Evolutionary conservation across 192 early-diverging fungal species (phyloP).

Genomic region (Coemansia sp.): DNA sequence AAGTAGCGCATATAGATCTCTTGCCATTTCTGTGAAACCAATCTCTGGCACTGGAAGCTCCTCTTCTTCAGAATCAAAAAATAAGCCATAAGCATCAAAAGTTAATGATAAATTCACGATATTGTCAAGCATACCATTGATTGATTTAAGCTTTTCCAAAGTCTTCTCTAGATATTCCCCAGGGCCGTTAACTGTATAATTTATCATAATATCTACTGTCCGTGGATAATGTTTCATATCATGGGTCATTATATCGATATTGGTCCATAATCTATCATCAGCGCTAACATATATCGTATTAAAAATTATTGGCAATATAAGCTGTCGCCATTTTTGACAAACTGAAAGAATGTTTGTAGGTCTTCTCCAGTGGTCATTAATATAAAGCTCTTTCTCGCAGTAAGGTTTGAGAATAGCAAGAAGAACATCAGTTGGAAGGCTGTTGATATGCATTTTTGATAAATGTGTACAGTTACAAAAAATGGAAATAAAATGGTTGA

Average conservation of each 20-base stretch:
- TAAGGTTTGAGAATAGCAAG: neutral
- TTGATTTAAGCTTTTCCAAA: no score
- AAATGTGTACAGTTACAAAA: neutral
- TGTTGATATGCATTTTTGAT: slow-evolving; percentile 6
- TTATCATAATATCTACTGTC: neutral
- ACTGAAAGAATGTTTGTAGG: neutral
- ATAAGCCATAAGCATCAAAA: no score
- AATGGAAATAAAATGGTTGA: no score
- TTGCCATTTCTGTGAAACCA: no score
- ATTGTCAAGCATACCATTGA: no score
- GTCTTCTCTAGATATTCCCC: no score
- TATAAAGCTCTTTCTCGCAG: neutral
- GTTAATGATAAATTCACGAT: no score
- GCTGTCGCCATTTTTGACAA: neutral
- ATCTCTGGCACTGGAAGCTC: no score
- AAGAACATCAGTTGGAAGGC: neutral
- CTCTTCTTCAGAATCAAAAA: no score
- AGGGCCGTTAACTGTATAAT: no score
- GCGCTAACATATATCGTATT: neutral
- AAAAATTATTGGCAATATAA: neutral
- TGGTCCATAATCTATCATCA: neutral
- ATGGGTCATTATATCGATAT: neutral
- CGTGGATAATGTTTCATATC: neutral
- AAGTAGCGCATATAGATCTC: no score
- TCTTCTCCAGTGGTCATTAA: neutral